Conservation (phyloP, 306 rosid genomes). For the Delonix regia region DNA sequence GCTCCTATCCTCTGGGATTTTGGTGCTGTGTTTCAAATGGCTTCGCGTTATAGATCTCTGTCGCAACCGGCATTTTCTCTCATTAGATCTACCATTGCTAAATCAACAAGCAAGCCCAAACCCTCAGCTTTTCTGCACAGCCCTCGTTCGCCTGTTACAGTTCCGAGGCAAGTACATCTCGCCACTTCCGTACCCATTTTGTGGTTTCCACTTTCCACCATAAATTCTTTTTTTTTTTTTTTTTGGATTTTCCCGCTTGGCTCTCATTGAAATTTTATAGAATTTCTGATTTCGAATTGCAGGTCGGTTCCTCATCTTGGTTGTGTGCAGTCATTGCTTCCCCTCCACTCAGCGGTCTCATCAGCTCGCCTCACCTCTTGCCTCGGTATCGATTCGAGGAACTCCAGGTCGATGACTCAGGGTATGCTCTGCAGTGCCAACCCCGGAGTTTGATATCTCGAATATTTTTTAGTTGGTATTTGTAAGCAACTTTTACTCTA, state of each 20-base stretch:
- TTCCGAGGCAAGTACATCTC: constrained; percentile 53
- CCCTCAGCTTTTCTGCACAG: not conserved
- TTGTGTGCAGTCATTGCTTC: constrained; percentile 77
- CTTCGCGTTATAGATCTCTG: constrained; percentile 78
- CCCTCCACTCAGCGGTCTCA: constrained; percentile 82
- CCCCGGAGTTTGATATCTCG: constrained; percentile 96
- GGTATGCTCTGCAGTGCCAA: constrained; percentile 99
- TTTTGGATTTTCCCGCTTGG: not conserved
- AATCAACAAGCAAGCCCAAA: constrained; percentile 28
- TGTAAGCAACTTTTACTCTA: constrained; percentile 64
- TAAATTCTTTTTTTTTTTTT: not conserved
- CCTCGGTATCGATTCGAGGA: constrained; percentile 77
- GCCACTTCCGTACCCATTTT: not conserved
- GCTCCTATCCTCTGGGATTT: constrained; percentile 27
- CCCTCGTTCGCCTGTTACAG: not conserved
- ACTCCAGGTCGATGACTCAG: constrained; percentile 88
- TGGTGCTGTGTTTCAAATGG: constrained; percentile 52
- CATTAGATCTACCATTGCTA: constrained; percentile 55
- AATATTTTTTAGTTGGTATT: constrained; percentile 58
- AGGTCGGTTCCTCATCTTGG: constrained; percentile 53
- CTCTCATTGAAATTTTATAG: not conserved
- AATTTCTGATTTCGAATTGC: not conserved
- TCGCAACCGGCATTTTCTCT: constrained; percentile 63
- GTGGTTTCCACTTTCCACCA: not conserved
- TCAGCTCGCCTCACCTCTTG: constrained; percentile 92